Conservation (phyloP, 2,329 filamentous ascomycete species). For the Fusarium domesticum region DNA sequence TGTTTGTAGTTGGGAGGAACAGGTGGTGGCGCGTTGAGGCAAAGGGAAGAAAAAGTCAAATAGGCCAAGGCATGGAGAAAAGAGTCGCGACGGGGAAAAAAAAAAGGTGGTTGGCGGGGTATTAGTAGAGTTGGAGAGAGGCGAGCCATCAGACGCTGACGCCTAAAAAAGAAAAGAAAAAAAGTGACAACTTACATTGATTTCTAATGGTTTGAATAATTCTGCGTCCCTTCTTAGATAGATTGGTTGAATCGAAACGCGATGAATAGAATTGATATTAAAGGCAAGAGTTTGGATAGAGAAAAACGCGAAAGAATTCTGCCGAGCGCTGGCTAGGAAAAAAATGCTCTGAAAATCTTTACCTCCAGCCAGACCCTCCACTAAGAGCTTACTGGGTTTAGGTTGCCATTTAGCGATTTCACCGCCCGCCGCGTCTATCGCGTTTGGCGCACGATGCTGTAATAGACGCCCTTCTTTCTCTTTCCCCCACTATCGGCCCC, state of each 20-base stretch:
- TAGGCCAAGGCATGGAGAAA: no score
- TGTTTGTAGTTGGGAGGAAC: conserved; percentile 5
- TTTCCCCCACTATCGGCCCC: conserved; percentile 2
- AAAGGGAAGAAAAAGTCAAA: no score
- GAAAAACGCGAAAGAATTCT: conserved; percentile 26
- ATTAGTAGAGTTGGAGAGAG: no score
- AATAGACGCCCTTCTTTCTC: conserved; percentile 7
- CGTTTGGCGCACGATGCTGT: conserved; percentile 10
- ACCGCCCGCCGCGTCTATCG: conserved; percentile 28
- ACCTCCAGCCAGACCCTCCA: not conserved
- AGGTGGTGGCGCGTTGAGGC: no score
- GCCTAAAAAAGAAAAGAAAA: conserved; percentile 1
- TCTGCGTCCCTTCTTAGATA: not conserved
- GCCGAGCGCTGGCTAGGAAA: conserved; percentile 24
- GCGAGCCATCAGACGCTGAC: conserved; percentile 24
- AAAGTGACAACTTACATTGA: conserved; percentile 13
- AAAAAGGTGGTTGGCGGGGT: conserved; percentile 31
- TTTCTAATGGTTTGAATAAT: not conserved
- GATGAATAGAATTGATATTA: not conserved
- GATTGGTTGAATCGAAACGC: not conserved
- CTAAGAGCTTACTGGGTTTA: not conserved
- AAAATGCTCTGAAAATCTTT: conserved; percentile 21
- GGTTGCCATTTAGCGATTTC: conserved; percentile 28
- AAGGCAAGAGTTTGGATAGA: conserved; percentile 4
- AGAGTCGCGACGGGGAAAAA: conserved; percentile 19